Evolutionary conservation across 305 asterid species (phyloP).

Genomic region (Salvia sclarea): DNA sequence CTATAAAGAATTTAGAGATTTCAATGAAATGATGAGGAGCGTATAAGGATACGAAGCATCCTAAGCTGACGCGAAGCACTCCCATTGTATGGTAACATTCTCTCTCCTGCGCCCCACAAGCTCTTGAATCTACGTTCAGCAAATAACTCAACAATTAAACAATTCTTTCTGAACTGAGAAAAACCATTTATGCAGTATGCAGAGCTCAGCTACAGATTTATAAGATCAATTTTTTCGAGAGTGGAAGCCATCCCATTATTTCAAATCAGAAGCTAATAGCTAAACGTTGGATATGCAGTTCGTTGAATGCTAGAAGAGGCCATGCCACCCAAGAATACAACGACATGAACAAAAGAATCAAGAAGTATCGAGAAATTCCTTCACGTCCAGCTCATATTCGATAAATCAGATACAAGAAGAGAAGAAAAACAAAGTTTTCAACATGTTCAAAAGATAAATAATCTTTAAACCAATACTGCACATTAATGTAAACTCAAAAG

Average conservation of each 20-base stretch:
- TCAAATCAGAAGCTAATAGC: neutral
- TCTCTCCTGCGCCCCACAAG: conserved; percentile 58
- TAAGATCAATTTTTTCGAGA: neutral
- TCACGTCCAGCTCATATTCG: neutral
- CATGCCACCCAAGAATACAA: too few relatives aligned
- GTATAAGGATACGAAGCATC: conserved; percentile 83
- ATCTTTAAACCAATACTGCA: too few relatives aligned
- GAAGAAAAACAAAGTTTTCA: neutral
- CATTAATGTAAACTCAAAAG: neutral
- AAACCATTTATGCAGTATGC: too few relatives aligned
- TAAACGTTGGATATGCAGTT: neutral
- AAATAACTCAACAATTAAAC: neutral
- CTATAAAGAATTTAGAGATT: neutral
- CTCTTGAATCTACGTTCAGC: conserved; percentile 61
- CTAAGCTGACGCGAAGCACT: conserved; percentile 93
- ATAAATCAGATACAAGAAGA: neutral
- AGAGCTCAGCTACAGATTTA: neutral
- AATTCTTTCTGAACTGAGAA: neutral
- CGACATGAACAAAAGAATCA: too few relatives aligned
- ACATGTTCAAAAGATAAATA: neutral
- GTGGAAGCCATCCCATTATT: neutral
- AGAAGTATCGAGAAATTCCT: too few relatives aligned
- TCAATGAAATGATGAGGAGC: neutral
- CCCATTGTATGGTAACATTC: conserved; percentile 83
- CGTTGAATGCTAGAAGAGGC: too few relatives aligned